phyloP scores from a whole-genome alignment of 192 early-diverging fungal genomes.

The Glomus cerebriforme region DNA sequence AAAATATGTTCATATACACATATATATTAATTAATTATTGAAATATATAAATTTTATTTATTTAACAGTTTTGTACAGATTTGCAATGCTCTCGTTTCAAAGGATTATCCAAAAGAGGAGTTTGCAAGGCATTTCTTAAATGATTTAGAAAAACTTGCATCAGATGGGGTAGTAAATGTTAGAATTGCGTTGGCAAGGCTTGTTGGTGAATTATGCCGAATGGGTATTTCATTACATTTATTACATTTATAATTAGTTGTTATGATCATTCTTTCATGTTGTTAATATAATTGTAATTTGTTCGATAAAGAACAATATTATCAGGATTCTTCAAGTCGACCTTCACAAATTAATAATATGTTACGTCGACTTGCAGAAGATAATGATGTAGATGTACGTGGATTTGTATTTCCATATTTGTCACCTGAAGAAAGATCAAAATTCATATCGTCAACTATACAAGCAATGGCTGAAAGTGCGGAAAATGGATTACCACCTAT shows the following conservation, averaged over 20 bases:
- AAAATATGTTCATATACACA: conserved; percentile 46
- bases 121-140: conserved; percentile 76
- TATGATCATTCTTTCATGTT: not conserved
- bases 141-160: conserved; percentile 55
- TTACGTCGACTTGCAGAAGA: conserved; percentile 21
- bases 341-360: not conserved
- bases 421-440: conserved; percentile 19
- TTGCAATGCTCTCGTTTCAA: conserved; percentile 60
- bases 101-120: conserved; percentile 55
- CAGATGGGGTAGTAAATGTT: conserved; percentile 71
- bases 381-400: conserved; percentile 16
- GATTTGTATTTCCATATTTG: conserved; percentile 3
- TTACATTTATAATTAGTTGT: not conserved
- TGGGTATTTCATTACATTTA: not conserved
- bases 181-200: conserved; percentile 71
- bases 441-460: not conserved
- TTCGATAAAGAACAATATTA: conserved; percentile 19
- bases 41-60: conserved; percentile 46
- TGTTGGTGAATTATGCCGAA: conserved; percentile 32
- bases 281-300: not conserved
- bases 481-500: conserved; percentile 7
- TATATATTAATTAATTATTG: conserved; percentile 42
- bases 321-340: conserved; percentile 9
- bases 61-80: conserved; percentile 67
- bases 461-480: conserved; percentile 1